Base-by-base conservation (phyloP, 75 land plant species). In the Azolla pinnata region DNA sequence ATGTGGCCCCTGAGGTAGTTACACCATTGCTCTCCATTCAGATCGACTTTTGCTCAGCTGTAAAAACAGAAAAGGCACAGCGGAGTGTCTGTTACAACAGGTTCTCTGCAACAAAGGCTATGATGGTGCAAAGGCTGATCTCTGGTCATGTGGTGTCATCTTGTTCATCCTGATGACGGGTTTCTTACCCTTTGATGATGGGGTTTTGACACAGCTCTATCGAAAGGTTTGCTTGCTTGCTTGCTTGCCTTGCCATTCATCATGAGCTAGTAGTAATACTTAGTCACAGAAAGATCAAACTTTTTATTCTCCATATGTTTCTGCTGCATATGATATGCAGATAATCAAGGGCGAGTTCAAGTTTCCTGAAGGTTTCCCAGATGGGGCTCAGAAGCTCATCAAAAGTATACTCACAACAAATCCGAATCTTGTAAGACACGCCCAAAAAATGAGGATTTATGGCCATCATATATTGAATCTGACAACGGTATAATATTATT, bases 1-100 rank as follows among this genome's bases (percentile, higher is more conserved):
- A 74, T 57, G 73, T 74, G 26, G 72, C 77, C 10, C 74, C 74
- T 42, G 74, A 72, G 74, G 72, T 72, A 25, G 32, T 62, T 30
- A 8, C 18, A 20, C 7, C 21, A 48, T 48, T 14, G 4, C 9
- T 17, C 51, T 31, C n/a, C 40, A 31, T 35, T 16, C 5, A 59
- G 40, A 34, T 17, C 28, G 26, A 56, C 29, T 23, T 9, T 35
- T 35, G 12, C 40, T 12, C 12, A 35, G 40, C 5, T 5, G 10
- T 35, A 35, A 35, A 35, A 35, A 12, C 40, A 35, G 40, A 35
- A 30, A n/a, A n/a, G n/a, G n/a, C 2, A 46, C 49, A 46, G 4
- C 17, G 49, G 4, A 18, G 12, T 4, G n/a, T 17, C 21, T 18
- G 49, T 23, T 21, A 3, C 16, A 3, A 14, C 54, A 57, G 64